These are phyloP conservation scores for Symbiotaphrina buchneri DNA, from an alignment of 495 filamentous ascomycete genomes.

Conservation along the genomic window DNA sequence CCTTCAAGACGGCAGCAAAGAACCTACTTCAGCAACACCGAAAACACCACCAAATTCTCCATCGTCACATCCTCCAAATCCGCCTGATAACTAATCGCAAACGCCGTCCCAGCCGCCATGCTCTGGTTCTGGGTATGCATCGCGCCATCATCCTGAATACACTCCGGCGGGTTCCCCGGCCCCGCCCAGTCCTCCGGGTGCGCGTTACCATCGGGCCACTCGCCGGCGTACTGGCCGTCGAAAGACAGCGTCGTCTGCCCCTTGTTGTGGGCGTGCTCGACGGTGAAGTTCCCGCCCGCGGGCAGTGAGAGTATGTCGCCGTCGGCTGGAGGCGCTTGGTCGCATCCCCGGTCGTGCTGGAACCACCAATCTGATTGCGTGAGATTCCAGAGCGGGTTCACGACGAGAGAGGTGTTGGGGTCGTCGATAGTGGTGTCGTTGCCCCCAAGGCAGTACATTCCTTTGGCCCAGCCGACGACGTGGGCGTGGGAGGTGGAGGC, in stretches of 20 bases:
- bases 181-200: conserved; percentile 23
- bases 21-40: too few species aligned
- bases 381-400: conserved; percentile 20
- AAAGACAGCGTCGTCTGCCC: conserved; percentile 24
- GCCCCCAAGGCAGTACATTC: conserved; percentile 25
- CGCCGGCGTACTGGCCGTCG: conserved; percentile 14
- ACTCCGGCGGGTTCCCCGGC: conserved; percentile 11
- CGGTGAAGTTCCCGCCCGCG: conserved; percentile 25
- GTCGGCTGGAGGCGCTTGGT: conserved; percentile 16
- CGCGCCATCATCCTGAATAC: conserved; percentile 17
- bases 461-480: conserved; percentile 19
- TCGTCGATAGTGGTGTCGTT: conserved; percentile 11
- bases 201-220: conserved; percentile 23
- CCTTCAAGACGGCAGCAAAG: too few species aligned
- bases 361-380: conserved; percentile 25
- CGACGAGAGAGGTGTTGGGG: conserved; percentile 18
- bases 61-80: too few species aligned
- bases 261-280: conserved; percentile 30
- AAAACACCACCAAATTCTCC: too few species aligned
- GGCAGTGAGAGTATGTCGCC: conserved; percentile 24
- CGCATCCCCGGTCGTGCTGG: conserved; percentile 24
- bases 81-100: too few species aligned
- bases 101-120: too few species aligned
- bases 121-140: conserved; percentile 21
- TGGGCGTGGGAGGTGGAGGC: conserved; percentile 16